Evolutionary conservation across 352 stramenopile genomes (phyloP).

Genomic region (Globisporangium rhizosaccharum): DNA sequence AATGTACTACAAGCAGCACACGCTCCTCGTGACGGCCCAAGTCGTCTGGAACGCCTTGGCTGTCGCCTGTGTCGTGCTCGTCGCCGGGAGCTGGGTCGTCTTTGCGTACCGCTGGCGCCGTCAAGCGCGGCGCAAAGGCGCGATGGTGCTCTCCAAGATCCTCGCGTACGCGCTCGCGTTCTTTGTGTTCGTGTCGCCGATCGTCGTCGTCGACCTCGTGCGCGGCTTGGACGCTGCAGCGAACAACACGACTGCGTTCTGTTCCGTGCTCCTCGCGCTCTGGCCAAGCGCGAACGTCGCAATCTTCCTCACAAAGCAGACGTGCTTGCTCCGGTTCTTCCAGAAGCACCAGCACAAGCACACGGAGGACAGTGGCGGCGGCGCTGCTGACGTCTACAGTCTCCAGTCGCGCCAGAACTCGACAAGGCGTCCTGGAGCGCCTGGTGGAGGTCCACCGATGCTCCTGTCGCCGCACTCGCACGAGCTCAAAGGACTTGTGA

Average conservation of each 20-base stretch:
- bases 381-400: constrained; percentile 19
- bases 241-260: constrained; percentile 26
- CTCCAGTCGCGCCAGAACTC: constrained; percentile 15
- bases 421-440: neutral
- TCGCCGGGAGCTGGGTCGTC: constrained; percentile 49
- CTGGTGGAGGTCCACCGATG: constrained; percentile 17
- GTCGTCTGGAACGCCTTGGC: constrained; percentile 76
- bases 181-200: constrained; percentile 66
- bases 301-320: constrained; percentile 67
- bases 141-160: constrained; percentile 73
- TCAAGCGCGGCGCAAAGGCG: constrained; percentile 32
- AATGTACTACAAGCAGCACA: constrained; percentile 41
- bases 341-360: constrained; percentile 21
- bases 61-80: constrained; percentile 47
- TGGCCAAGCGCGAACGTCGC: constrained; percentile 77
- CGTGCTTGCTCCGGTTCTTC: constrained; percentile 55
- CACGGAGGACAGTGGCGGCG: neutral
- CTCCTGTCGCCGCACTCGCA: constrained; percentile 60
- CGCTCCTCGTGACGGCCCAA: constrained; percentile 43
- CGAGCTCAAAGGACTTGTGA: constrained; percentile 74
- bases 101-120: constrained; percentile 51
- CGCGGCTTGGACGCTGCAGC: constrained; percentile 36
- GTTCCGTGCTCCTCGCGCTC: constrained; percentile 54
- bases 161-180: constrained; percentile 75
- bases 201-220: constrained; percentile 58